Base-by-base conservation (phyloP, 2,329 filamentous ascomycete genomes). In the Fusarium pilosicola region DNA sequence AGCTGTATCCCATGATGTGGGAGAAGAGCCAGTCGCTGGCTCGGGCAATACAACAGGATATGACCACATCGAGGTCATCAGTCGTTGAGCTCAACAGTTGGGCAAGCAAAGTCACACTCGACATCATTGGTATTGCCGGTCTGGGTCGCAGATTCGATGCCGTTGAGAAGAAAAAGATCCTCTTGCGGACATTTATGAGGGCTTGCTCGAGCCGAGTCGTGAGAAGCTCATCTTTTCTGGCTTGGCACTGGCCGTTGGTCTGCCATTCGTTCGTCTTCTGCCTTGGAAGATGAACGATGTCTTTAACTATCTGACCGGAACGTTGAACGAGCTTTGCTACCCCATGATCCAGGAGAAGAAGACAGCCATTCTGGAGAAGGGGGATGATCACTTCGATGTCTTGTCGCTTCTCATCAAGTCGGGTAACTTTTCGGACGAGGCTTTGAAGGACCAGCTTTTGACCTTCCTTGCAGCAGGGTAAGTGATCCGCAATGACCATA, bases 1-100 rank as follows among this genome's bases (percentile, higher is more conserved):
- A 92, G 46, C 80, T 94, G 4, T 93, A 93, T 68, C 90, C 91
- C 0, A 85, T 91, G 62, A 93, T 94, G 81, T 94, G 91, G 91
- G 77, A 80, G 2, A 94, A 93, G 64, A 79, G 79, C 0, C 74
- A 77, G 22, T 62, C 74, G 3, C 69, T 83, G 24, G 74, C 75
- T 0, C 67, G 68, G 73, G 85, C 86, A 1, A 76, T 86, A 3
- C 85, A 89, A 2, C 84, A 81, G 7, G 82, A 86, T 11, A 74
- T 85, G 9, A 26, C 55, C 1, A 28, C 18, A 1, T 58, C 65
- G 6, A 39, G 46, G 3, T 63, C 77, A 0, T 67, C 74, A 2
- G 74, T 78, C 6, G 67, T 80, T 8, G 80, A 83, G n/a, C 80
- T 89, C 12, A 78, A 82, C 42, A 78, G 80, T 34, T 91, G 88